Percentiles rank a stretch among this genome's conserved stretches.
Evolutionary conservation across 2,329 filamentous ascomycete species (phyloP).

Genomic region (Alternaria arborescens): DNA sequence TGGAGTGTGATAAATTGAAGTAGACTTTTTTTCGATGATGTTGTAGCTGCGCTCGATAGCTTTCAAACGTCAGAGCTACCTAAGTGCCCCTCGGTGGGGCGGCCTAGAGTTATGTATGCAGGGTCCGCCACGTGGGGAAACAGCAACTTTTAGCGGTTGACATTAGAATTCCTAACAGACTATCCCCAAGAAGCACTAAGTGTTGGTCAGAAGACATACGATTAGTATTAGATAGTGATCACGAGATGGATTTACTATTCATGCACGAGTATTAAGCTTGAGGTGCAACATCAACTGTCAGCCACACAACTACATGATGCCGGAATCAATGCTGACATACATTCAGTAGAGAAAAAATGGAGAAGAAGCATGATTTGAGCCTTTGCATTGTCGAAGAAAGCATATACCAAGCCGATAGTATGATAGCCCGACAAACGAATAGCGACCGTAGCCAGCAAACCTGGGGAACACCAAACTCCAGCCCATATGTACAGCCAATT

Average conservation of each 20-base stretch:
- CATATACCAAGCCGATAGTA: neutral
- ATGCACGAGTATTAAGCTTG: neutral
- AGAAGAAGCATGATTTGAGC: neutral
- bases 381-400: neutral
- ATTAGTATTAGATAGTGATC: neutral
- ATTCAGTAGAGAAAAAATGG: too few species aligned
- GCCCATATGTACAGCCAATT: neutral
- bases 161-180: too few species aligned
- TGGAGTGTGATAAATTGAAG: neutral
- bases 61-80: neutral
- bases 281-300: neutral
- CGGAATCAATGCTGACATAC: neutral
- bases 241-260: neutral
- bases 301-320: neutral
- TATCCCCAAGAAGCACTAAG: neutral
- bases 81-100: conserved; percentile 1
- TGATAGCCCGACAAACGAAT: neutral
- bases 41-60: neutral
- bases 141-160: neutral
- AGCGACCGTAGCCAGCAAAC: neutral
- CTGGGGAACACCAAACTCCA: neutral
- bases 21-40: neutral
- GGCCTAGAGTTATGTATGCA: neutral
- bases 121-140: conserved; percentile 1
- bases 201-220: neutral